These are phyloP conservation scores for Cladorrhinum sp. DNA, from an alignment of 2,329 filamentous ascomycete species.

Conservation along the genomic window DNA sequence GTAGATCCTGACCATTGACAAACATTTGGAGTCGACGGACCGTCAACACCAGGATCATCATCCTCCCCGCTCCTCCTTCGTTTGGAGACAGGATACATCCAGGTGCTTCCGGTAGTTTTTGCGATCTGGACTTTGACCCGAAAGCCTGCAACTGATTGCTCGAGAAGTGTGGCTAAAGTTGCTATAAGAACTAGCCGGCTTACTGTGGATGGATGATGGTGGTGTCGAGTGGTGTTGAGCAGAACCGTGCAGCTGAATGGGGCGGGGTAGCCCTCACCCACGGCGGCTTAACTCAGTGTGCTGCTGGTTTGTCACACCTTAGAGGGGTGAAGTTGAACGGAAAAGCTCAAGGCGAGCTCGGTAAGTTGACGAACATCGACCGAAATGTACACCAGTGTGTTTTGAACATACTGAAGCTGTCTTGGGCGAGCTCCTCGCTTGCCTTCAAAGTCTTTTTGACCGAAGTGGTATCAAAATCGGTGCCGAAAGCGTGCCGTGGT, in stretches of 20 bases:
- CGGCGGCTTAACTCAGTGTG: neutral
- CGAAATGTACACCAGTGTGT: neutral
- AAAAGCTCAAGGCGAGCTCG: neutral
- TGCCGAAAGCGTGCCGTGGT: neutral
- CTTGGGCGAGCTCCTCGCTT: too few relatives aligned
- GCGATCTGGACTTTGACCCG: neutral
- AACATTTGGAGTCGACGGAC: neutral
- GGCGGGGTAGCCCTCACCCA: neutral
- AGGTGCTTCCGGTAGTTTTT: neutral
- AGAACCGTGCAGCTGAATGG: neutral
- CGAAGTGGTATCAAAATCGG: neutral
- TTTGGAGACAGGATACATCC: neutral
- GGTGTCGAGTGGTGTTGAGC: too few relatives aligned
- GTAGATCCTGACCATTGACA: neutral
- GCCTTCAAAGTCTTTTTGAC: too few relatives aligned
- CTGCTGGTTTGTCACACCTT: neutral
- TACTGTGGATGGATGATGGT: neutral
- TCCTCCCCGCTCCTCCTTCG: neutral
- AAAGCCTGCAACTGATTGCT: neutral
- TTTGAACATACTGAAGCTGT: neutral
- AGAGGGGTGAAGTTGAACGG: too few relatives aligned
- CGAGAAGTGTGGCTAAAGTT: neutral
- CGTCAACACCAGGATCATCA: neutral
- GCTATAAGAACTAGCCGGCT: neutral
- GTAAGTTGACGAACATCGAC: neutral